A percentile compares a stretch with the other conserved stretches of the same genome.
phyloP scores from a whole-genome alignment of 495 filamentous ascomycete species.

The Trichodelitschia bisporula region DNA sequence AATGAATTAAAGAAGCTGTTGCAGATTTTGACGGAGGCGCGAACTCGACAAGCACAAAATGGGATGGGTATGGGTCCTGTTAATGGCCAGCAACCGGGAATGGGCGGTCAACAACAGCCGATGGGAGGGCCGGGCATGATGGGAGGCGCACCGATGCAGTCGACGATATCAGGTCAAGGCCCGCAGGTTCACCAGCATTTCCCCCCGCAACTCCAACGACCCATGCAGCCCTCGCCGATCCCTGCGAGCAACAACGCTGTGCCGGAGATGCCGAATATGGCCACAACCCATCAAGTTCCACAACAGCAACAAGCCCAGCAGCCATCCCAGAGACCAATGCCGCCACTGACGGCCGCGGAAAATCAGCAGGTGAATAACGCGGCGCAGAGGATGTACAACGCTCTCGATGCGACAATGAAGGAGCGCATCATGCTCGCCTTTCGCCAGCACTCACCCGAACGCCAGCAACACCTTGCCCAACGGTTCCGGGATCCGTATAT shows the following conservation, averaged over 20 bases:
- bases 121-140: neutral
- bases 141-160: neutral
- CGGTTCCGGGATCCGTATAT: too few relatives aligned
- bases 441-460: neutral
- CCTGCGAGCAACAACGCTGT: constrained; percentile 5
- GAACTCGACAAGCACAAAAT: too few relatives aligned
- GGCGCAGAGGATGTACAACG: neutral
- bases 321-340: neutral
- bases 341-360: too few relatives aligned
- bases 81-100: neutral
- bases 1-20: neutral
- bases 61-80: too few relatives aligned
- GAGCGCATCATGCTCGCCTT: neutral
- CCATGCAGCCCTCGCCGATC: constrained; percentile 27
- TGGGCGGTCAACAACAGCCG: neutral
- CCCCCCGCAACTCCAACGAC: constrained; percentile 26
- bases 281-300: too few relatives aligned
- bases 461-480: neutral
- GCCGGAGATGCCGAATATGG: neutral
- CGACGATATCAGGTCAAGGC: constrained; percentile 1
- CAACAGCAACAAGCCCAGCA: neutral
- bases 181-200: constrained; percentile 21
- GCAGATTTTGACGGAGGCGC: too few relatives aligned
- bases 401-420: neutral
- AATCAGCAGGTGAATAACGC: too few relatives aligned